Evolutionary conservation across 2,329 filamentous ascomycete species (phyloP), one percentile per base, ranked within the genome.

Genomic region (Stachybotrys chartarum): DNA sequence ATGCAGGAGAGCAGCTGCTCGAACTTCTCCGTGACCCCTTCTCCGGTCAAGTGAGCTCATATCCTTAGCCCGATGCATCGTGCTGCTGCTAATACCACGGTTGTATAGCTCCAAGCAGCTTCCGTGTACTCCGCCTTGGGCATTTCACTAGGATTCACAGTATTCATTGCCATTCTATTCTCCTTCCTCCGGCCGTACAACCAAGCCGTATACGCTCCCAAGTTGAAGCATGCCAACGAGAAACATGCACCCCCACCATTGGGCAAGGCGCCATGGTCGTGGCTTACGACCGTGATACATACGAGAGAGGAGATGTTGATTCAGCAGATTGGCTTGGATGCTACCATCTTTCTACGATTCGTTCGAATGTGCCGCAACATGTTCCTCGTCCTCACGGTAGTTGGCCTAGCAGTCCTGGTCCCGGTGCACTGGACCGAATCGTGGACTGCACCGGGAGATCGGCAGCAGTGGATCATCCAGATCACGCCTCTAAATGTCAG

Each of bases 341-440:
- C 92, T 8, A 88, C 89, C 8, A 75, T 99, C 51, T 97, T 99
- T 70, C 77, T 99, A 61, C 86, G 93, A 53, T 92, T 97, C 65
- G 83, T 86, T 52, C 82, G 86, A 61, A 97, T 99, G 94, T 90
- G 90, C 67, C 86, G 94, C 57, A 94, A 96, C 68, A 89, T 97
- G 60, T 96, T 97, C 68, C 67, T 88, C 31, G 73, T 83, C 7
- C 74, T 97, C 55, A 81, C 85, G 31, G 60, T 96, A 7, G 70
- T 95, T 35, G 91, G 89, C 17, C 87, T 90, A 61, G 78, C 78
- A 53, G 83, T 97, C 57, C 78, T 97, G 60, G 85, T 97, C 45
- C 94, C 94, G 0, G 75, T 95, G 64, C 93, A 96, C 66, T 47
- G 45, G 45, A 64, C 63, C 45, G 66, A 66, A 5, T 61, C 60